Percentiles rank a stretch among this genome's conserved stretches.
Conservation (phyloP, 805 yeast genomes). For the Sugiyamaella chiloensis region DNA sequence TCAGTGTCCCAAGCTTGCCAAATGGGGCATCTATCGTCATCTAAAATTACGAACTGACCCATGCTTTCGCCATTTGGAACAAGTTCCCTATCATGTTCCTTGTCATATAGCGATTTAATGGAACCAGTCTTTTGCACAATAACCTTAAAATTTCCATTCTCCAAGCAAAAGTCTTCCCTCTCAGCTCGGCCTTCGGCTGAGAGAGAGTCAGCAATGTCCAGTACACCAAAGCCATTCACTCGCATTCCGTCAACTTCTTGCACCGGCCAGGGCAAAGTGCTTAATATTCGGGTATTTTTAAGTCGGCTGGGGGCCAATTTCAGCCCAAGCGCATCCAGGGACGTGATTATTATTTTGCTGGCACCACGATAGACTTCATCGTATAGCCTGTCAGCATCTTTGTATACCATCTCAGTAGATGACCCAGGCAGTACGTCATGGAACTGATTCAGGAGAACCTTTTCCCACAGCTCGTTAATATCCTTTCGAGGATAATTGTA, state of each 20-base stretch:
- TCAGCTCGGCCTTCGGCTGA: neutral
- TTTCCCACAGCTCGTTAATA: constrained; percentile 74
- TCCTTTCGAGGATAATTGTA: constrained; percentile 72
- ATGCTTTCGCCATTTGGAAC: constrained; percentile 63
- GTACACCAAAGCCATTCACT: neutral
- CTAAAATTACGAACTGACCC: constrained; percentile 67
- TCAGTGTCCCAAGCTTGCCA: constrained; percentile 91
- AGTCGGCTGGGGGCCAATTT: constrained; percentile 30
- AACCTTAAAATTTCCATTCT: neutral
- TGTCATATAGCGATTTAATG: constrained; percentile 59
- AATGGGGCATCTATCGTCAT: constrained; percentile 68
- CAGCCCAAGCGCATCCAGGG: constrained; percentile 41
- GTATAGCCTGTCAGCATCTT: constrained; percentile 78
- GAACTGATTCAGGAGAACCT: constrained; percentile 81
- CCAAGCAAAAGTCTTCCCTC: constrained; percentile 32
- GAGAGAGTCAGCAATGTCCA: neutral
- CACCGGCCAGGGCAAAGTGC: constrained; percentile 52
- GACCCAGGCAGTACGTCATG: constrained; percentile 96
- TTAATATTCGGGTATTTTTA: constrained; percentile 34
- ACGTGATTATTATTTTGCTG: constrained; percentile 48
- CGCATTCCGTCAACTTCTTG: neutral
- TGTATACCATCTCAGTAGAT: constrained; percentile 88
- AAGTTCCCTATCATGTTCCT: constrained; percentile 56
- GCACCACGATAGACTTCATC: constrained; percentile 51
- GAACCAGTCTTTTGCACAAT: constrained; percentile 24